These are phyloP conservation scores for Nitzschia putrida DNA, from an alignment of 108 stramenopile genomes.

Conservation along the genomic window DNA sequence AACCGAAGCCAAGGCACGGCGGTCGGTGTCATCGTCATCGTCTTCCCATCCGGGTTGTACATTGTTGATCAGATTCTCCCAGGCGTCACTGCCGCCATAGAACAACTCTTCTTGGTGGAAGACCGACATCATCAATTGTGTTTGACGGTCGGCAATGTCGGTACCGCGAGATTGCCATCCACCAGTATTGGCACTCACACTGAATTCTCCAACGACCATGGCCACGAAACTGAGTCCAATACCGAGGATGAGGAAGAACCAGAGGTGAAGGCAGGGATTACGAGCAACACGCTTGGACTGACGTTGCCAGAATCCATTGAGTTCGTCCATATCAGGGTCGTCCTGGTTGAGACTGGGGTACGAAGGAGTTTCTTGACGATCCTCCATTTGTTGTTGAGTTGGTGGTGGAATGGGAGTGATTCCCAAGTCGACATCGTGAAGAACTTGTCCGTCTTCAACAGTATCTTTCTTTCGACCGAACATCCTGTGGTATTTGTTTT, in stretches of 20 bases:
- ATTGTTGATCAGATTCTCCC: conserved; percentile 42
- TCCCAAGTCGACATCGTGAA: no score
- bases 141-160: conserved; percentile 42
- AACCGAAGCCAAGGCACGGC: background rate
- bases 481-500: no score
- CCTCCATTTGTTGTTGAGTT: no score
- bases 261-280: conserved; percentile 20
- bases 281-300: conserved; percentile 26
- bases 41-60: conserved; percentile 40
- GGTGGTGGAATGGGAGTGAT: no score
- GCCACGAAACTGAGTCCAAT: conserved; percentile 24
- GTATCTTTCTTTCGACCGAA: no score
- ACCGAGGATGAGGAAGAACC: conserved; percentile 6
- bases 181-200: conserved; percentile 31
- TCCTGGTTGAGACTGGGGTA: no score
- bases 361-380: no score
- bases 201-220: conserved; percentile 44
- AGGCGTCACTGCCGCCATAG: conserved; percentile 28
- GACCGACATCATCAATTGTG: conserved; percentile 30
- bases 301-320: background rate
- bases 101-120: conserved; percentile 24
- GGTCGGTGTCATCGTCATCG: conserved; percentile 6
- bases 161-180: conserved; percentile 57
- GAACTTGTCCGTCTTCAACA: no score
- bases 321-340: background rate